Percentiles rank a stretch among this genome's conserved stretches.
Evolutionary conservation across 169 alveolate species (phyloP).

Genomic region (Eimeria tenella): DNA sequence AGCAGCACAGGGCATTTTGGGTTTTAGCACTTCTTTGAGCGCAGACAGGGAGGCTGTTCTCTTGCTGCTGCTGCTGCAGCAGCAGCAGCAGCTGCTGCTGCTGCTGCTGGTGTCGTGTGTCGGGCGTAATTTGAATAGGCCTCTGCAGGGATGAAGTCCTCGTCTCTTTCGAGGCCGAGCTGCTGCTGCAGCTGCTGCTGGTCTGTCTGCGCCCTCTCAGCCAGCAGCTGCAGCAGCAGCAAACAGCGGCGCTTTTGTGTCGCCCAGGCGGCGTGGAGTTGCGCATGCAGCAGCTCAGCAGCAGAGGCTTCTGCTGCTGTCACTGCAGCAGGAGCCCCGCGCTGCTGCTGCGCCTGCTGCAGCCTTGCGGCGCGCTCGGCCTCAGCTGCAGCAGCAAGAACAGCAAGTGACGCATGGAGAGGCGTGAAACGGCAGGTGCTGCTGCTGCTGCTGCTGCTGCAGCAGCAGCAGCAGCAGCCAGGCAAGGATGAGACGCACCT

Average conservation of each 20-base stretch:
- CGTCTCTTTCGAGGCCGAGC: conserved; percentile 74
- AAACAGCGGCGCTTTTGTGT: conserved; percentile 62
- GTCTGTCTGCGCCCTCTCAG: conserved; percentile 48
- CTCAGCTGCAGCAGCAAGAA: conserved; percentile 6
- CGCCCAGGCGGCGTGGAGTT: conserved; percentile 76
- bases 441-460: conserved; percentile 23
- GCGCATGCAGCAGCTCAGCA: conserved; percentile 50
- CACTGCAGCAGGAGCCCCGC: conserved; percentile 22
- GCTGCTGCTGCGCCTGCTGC: conserved; percentile 33
- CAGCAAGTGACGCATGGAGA: neutral
- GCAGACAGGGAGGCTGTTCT: too few species aligned
- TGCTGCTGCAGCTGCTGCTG: conserved; percentile 40
- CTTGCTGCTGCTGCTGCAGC: neutral
- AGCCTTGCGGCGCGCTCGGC: neutral
- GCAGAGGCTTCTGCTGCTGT: conserved; percentile 57
- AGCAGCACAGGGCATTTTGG: too few species aligned
- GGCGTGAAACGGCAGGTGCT: too few species aligned
- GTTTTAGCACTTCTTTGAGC: too few species aligned
- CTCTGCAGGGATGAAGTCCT: conserved; percentile 72
- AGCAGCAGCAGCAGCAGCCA: neutral
- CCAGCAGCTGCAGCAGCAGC: conserved; percentile 23
- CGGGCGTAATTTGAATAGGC: conserved; percentile 43
- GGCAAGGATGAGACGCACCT: neutral
- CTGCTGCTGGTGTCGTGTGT: neutral
- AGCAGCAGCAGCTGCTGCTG: neutral